Base-by-base conservation (phyloP, 2,329 filamentous ascomycete genomes). In the Gyromitra esculenta region DNA sequence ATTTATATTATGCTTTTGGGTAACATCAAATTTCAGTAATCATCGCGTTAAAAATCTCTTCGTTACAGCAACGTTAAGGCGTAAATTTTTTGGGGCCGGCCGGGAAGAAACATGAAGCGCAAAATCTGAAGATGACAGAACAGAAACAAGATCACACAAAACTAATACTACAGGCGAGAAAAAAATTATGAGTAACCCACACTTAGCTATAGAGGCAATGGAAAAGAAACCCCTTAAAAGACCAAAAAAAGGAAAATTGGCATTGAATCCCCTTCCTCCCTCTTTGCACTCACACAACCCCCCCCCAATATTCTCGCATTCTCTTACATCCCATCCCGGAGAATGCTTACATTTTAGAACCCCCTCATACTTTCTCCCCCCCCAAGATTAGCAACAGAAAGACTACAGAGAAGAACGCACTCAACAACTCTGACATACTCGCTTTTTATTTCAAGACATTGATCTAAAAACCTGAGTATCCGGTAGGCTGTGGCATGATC, bases 401-500 rank as follows among this genome's bases (percentile, higher is more conserved):
- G 63, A 64, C 63, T 65, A 66, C 62, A 78, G 57, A 72, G 54
- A 64, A 77, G 13, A 75, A 73, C 41, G 62, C 21, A 45, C 41
- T 43, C 50, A 75, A 70, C 52, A 60, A 54, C 71, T 70, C 70
- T 75, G 52, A 63, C 18, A 54, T 65, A 43, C 59, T 57, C 54
- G 50, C 45, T 13, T 41, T 15, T 39, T 66, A 35, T 60, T 56
- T 68, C 73, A 70, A 68, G 31, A 64, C 57, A 50, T 56, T 62
- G 54, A 81, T 75, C 82, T 86, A 88, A 81, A 88, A 88, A 67
- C 84, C 85, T 73, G 85, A 85, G 84, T 89, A 94, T 76, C 92
- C 94, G 79, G 95, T 98, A 67, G 92, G 88, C 86, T 97, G 94
- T 75, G 94, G 92, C 75, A 91, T 91, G 82, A 97, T 93, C 73